Evolutionary conservation across 805 yeast species (phyloP), one percentile per base, ranked within the genome.

Genomic region (Metschnikowia proteae): DNA sequence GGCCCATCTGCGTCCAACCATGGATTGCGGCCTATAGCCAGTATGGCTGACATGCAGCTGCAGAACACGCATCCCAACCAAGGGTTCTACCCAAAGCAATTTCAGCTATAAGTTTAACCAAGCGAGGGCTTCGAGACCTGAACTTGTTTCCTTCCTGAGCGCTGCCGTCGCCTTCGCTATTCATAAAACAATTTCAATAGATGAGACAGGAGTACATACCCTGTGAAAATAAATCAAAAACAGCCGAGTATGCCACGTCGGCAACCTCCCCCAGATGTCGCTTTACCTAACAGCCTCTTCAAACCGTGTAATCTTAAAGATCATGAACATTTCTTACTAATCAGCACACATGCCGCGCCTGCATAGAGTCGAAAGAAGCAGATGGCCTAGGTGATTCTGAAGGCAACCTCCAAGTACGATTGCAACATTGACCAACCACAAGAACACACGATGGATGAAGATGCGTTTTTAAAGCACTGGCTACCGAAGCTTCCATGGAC

Each of bases 21-120:
- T 43, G 55, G 52, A 6, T 47, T 56, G 7, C 51, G 57, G 35
- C 52, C 56, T 10, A 53, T 55, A 23, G 44, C 55, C 32, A 55
- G 60, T 43, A 54, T 56, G 58, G 55, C 57, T 7, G 58, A 56
- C 37, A 38, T 55, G 43, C 60, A 51, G 29, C 49, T 43, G 25
- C 52, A 48, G 28, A 41, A 44, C 32, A 27, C 27, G 4, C 8
- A 38, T 6, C 26, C 39, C 23, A 46, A 36, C 23, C 36, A 43
- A 13, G 42, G 49, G 26, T 31, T 46, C 40, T 36, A 44, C 45
- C 46, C 52, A 28, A 43, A 52, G 22, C 53, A 52, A 30, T 43
- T 48, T 33, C 52, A 52, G 39, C 34, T 49, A 32, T 48, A 39
- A 38, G 9, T 11, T 17, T 1, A 17, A 17, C 17, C 17, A 17